These are phyloP conservation scores for Alternaria gansuensis DNA, from an alignment of 2,329 filamentous ascomycete genomes.

Conservation along the genomic window DNA sequence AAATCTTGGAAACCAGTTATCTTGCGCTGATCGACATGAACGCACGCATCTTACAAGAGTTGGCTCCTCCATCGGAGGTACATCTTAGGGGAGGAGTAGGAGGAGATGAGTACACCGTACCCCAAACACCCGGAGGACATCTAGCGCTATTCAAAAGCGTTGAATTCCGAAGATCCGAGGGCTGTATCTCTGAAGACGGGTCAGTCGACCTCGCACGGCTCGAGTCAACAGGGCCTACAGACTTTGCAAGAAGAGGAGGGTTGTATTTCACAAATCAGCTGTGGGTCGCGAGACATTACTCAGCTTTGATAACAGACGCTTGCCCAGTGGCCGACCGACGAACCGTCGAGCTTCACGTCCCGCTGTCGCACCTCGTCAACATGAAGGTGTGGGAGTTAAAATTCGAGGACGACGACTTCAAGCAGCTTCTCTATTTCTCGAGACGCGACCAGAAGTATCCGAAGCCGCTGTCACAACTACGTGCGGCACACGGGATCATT, in stretches of 20 bases:
- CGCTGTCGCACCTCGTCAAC: not conserved
- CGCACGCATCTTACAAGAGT: not conserved
- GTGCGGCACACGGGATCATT: not conserved
- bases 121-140: not conserved
- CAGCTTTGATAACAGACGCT: not conserved
- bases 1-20: not conserved
- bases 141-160: not conserved
- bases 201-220: not conserved
- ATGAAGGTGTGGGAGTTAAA: constrained; percentile 5
- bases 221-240: not conserved
- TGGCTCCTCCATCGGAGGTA: not conserved
- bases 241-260: not conserved
- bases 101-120: not conserved
- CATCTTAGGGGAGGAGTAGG: not conserved
- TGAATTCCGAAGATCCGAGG: not conserved
- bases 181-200: not conserved
- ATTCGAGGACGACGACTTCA: not conserved
- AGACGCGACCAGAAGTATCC: not conserved
- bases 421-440: not conserved
- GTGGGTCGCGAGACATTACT: constrained; percentile 1
- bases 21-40: not conserved
- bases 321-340: constrained; percentile 2
- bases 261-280: constrained; percentile 12
- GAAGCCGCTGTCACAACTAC: not conserved
- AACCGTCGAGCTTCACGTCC: constrained; percentile 6